A percentile compares a stretch with the other conserved stretches of the same genome.
phyloP scores from a whole-genome alignment of 495 filamentous ascomycete genomes.

The Aspergillus heteromorphus region DNA sequence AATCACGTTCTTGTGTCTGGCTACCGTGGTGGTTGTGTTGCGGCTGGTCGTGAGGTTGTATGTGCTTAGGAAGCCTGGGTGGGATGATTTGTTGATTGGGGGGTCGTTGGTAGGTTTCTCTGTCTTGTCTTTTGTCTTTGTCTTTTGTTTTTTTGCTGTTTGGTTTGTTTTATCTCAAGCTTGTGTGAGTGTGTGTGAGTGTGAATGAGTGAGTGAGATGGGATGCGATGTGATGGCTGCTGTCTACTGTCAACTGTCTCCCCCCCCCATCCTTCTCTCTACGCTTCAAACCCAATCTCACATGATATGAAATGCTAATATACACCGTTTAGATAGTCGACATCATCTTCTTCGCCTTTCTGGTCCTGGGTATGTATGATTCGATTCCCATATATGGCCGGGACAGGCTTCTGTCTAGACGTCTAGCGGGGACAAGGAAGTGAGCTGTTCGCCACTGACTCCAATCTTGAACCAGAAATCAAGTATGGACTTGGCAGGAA shows the following conservation, averaged over 20 bases:
- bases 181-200: too few relatives aligned
- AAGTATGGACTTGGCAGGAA: constrained; percentile 13
- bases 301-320: too few relatives aligned
- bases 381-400: too few relatives aligned
- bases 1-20: constrained; percentile 21
- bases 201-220: too few relatives aligned
- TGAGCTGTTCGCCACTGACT: too few relatives aligned
- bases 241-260: too few relatives aligned
- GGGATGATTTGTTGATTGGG: constrained; percentile 32
- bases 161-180: too few relatives aligned
- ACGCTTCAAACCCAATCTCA: too few relatives aligned
- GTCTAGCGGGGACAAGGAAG: not conserved
- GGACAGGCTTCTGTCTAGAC: not conserved
- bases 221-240: too few relatives aligned
- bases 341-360: constrained; percentile 20
- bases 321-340: constrained; percentile 19
- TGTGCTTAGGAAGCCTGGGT: constrained; percentile 28
- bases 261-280: too few relatives aligned
- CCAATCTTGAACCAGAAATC: constrained; percentile 7
- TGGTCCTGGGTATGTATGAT: constrained; percentile 26
- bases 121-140: not conserved
- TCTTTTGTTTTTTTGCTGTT: too few relatives aligned
- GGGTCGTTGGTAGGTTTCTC: constrained; percentile 24
- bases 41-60: constrained; percentile 28
- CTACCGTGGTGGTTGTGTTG: constrained; percentile 24